These are phyloP conservation scores for Colletotrichum chrysophilum DNA, from an alignment of 2,329 filamentous ascomycete species.

Conservation along the genomic window DNA sequence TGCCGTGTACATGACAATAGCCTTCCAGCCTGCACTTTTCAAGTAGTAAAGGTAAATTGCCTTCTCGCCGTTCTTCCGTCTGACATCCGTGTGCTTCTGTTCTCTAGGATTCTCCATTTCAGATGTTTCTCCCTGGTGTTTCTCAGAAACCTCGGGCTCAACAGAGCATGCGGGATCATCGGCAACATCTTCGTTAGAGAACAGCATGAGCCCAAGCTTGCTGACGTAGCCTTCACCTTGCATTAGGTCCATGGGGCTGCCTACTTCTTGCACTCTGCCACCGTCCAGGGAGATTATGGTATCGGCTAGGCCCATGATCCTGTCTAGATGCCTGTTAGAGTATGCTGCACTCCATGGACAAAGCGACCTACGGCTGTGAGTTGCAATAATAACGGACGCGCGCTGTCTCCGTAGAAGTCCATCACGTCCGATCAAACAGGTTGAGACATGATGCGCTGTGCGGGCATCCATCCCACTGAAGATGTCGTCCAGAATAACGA, in stretches of 20 bases:
- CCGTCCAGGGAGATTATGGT: not conserved
- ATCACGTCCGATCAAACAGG: not conserved
- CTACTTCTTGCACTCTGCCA: not conserved
- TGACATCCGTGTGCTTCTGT: not conserved
- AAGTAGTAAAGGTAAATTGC: constrained; percentile 10
- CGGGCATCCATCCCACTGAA: constrained; percentile 9
- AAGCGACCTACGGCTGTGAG: not conserved
- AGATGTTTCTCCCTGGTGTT: not conserved
- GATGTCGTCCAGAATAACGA: constrained; percentile 9
- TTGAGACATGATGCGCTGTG: not conserved
- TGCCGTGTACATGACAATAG: not conserved
- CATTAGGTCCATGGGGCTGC: not conserved
- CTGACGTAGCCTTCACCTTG: not conserved
- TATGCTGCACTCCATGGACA: not conserved
- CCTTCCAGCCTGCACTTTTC: not conserved
- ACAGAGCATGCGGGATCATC: not conserved
- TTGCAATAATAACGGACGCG: not conserved
- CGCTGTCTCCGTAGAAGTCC: not conserved
- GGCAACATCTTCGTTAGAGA: not conserved
- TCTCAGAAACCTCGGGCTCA: not conserved
- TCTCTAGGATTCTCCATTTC: not conserved
- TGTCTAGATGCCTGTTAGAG: not conserved
- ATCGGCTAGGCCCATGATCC: not conserved
- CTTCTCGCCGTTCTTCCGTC: constrained; percentile 12
- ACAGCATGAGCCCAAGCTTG: not conserved